Conservation (phyloP, 441 rosid genomes). For the Hura crepitans region DNA sequence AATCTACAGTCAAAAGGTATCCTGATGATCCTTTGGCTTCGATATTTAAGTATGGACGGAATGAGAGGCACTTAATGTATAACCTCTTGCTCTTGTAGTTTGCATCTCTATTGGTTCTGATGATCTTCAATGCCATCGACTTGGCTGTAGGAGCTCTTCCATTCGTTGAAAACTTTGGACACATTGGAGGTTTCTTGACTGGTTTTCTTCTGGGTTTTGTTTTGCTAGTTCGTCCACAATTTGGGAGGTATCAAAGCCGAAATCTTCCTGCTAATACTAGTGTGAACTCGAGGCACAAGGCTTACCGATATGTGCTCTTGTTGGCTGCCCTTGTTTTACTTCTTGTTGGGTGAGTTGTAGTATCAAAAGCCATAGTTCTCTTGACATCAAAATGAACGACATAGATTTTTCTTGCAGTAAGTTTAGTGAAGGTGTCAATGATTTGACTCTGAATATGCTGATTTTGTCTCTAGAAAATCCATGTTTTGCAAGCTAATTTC, state of each 20-base stretch:
- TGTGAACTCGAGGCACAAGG: conserved; percentile 56
- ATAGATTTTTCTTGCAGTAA: too few relatives aligned
- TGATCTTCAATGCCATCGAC: conserved; percentile 63
- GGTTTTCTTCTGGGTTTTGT: conserved; percentile 82
- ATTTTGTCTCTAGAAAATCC: too few relatives aligned
- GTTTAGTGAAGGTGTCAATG: too few relatives aligned
- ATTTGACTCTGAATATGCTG: too few relatives aligned
- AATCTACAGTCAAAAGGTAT: conserved; percentile 75
- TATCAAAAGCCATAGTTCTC: neutral
- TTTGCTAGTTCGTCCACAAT: conserved; percentile 68
- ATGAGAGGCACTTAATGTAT: too few relatives aligned
- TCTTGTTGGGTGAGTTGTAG: conserved; percentile 49
- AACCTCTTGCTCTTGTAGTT: conserved; percentile 39
- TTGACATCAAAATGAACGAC: too few relatives aligned
- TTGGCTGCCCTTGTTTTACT: conserved; percentile 43
- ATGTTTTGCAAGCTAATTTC: neutral
- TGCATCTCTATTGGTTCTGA: conserved; percentile 63
- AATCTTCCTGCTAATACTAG: conserved; percentile 44
- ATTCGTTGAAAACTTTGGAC: conserved; percentile 87
- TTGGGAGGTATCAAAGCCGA: conserved; percentile 48
- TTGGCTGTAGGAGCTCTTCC: conserved; percentile 85
- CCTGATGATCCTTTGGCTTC: conserved; percentile 7
- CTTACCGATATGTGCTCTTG: conserved; percentile 57
- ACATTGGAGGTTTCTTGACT: conserved; percentile 80
- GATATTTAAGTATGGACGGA: too few relatives aligned